Evolutionary conservation across 306 rosid species (phyloP), one percentile per base, ranked within the genome.

Genomic region (Lathyrus aphaca): DNA sequence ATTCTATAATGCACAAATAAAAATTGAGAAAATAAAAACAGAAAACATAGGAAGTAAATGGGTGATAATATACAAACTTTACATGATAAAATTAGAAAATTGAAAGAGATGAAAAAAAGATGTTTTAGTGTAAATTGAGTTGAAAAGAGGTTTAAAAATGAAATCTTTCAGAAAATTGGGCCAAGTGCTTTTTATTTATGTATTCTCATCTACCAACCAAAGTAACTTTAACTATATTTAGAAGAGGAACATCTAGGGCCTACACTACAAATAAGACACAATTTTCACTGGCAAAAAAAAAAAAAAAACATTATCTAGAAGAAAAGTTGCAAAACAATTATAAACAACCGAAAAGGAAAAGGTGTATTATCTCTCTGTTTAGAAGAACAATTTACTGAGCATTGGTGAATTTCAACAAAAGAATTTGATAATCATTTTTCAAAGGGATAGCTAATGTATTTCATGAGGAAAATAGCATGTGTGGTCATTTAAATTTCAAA

Each of bases 131-230:
- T 35, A 51, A 75, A 53, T 60, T 40, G 32, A 40, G 65, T 29
- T 57, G 29, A 15, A 61, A 69, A 61, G 50, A 18, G 51, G 23
- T 40, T 50, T 3, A 16, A 56, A 56, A 65, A 70, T 76, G 50
- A 64, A 57, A 25, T 74, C 56, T 65, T 72, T 39, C 15, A 48
- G 43, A 72, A 72, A 65, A 32, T 16, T 57, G 82, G 65, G 37
- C 74, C 57, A 6, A 56, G 9, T 39, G 72, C 51, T 57, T 21
- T 72, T 64, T 48, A 35, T 48, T 15, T 25, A 25, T 78, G 78
- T 78, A 64, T 58, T 71, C 82, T 46, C 45, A 40, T 54, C 69
- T 17, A 72, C 74, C 70, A 72, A 72, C 74, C 50, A 1, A 64
- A 68, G 32, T 14, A 8, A 43, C 77, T 78, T 78, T 78, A 72